phyloP scores from a whole-genome alignment of 1,284 basidiomycete species.

The Austroboletus niveus region DNA sequence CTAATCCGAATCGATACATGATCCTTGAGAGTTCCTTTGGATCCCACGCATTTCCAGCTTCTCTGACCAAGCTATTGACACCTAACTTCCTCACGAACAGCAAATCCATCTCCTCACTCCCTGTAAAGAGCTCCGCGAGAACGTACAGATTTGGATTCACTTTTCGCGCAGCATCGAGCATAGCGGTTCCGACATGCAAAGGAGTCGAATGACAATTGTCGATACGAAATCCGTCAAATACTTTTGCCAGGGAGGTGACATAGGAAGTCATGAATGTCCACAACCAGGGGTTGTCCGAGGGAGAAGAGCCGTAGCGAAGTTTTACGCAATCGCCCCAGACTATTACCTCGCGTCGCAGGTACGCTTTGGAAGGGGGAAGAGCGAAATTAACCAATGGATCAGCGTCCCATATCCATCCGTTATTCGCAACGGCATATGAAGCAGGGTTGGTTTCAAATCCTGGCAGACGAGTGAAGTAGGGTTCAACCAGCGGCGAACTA shows the following conservation, averaged over 20 bases:
- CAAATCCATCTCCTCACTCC: conserved; percentile 90
- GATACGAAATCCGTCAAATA: conserved; percentile 94
- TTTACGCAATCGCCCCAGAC: conserved; percentile 99
- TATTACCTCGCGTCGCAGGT: conserved; percentile 94
- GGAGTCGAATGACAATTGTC: conserved; percentile 99
- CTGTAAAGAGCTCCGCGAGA: conserved; percentile 96
- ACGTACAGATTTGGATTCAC: conserved; percentile 92
- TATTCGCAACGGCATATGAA: conserved; percentile 87
- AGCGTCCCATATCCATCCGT: conserved; percentile 99
- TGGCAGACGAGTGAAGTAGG: conserved; percentile 84
- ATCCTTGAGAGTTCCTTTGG: conserved; percentile 85
- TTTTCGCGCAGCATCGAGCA: conserved; percentile 89
- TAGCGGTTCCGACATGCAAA: conserved; percentile 85
- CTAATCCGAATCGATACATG: conserved; percentile 84
- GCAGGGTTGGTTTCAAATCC: conserved; percentile 61
- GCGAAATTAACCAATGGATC: conserved; percentile 96
- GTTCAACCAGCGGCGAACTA: conserved; percentile 81
- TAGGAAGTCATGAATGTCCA: conserved; percentile 94
- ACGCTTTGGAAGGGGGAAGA: conserved; percentile 92
- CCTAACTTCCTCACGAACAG: conserved; percentile 89
- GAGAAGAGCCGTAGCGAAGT: conserved; percentile 83
- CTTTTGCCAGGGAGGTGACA: conserved; percentile 73
- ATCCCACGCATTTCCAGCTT: conserved; percentile 88
- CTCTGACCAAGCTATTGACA: conserved; percentile 88
- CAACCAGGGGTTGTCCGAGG: conserved; percentile 87